Evolutionary conservation across 352 stramenopile genomes (phyloP).

Genomic region (Globisporangium cederbergense): DNA sequence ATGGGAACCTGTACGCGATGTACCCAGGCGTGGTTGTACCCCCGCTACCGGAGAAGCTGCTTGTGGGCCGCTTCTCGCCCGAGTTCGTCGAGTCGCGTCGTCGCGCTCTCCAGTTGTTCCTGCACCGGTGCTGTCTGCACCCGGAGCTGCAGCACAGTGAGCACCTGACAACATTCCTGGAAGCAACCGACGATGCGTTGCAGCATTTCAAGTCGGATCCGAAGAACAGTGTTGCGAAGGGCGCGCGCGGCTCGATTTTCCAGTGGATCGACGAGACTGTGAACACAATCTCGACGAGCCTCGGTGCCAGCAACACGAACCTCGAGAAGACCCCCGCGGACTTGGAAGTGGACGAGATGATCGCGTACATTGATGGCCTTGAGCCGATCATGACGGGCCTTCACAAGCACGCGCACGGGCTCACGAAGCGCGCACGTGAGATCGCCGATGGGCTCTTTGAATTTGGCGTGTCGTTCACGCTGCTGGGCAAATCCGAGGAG

Average conservation of each 20-base stretch:
- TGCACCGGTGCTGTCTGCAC: slow-evolving; percentile 74
- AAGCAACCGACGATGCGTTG: slow-evolving; percentile 72
- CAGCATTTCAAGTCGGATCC: slow-evolving; percentile 62
- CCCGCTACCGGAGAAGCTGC: slow-evolving; percentile 94
- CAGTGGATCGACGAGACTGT: slow-evolving; percentile 89
- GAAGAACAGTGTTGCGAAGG: slow-evolving; percentile 45
- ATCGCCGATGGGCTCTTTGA: slow-evolving; percentile 96
- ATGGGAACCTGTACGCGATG: slow-evolving; percentile 83
- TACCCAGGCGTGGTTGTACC: slow-evolving; percentile 92
- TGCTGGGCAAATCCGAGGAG: slow-evolving; percentile 93
- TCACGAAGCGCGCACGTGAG: slow-evolving; percentile 93
- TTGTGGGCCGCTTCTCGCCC: slow-evolving; percentile 92
- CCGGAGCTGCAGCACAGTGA: slow-evolving; percentile 83
- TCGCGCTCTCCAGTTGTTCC: slow-evolving; percentile 75
- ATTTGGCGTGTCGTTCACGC: slow-evolving; percentile 95
- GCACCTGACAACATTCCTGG: slow-evolving; percentile 81
- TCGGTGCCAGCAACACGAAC: slow-evolving; percentile 43
- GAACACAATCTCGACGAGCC: slow-evolving; percentile 74
- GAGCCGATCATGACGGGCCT: slow-evolving; percentile 95
- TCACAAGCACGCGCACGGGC: slow-evolving; percentile 90
- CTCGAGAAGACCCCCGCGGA: slow-evolving; percentile 90
- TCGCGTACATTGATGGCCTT: slow-evolving; percentile 94
- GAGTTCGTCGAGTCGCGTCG: slow-evolving; percentile 89
- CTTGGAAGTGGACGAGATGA: slow-evolving; percentile 94
- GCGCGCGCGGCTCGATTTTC: slow-evolving; percentile 63